phyloP scores from a whole-genome alignment of 331 rosid genomes.

The Rhamnella rubrinervis region DNA sequence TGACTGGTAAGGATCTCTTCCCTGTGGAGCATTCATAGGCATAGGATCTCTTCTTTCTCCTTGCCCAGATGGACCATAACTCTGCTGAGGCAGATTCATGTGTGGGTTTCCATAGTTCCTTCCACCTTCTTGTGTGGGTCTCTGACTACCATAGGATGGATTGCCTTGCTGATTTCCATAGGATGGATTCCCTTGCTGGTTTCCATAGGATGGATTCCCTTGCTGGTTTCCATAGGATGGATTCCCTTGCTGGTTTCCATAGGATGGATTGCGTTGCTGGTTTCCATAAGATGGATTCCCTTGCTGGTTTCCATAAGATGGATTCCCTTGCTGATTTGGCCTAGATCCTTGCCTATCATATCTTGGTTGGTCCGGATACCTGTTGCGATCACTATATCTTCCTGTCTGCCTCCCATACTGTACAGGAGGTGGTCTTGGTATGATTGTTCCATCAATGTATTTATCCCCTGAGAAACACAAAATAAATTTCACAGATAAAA shows the following conservation, averaged over 20 bases:
- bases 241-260: constrained; percentile 16
- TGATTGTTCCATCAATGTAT: constrained; percentile 74
- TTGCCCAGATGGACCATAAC: constrained; percentile 48
- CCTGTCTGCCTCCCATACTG: constrained; percentile 60
- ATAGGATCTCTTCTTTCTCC: constrained; percentile 47
- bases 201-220: constrained; percentile 41
- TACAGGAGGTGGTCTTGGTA: constrained; percentile 84
- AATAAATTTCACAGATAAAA: constrained; percentile 10
- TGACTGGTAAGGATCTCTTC: constrained; percentile 36
- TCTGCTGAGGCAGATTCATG: constrained; percentile 37
- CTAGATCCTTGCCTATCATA: constrained; percentile 38
- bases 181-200: constrained; percentile 26
- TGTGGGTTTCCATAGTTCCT: constrained; percentile 55
- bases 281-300: constrained; percentile 42
- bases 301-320: background rate
- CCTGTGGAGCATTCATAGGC: constrained; percentile 35
- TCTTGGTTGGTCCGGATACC: constrained; percentile 43
- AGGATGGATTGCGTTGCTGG: constrained; percentile 23
- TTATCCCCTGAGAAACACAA: constrained; percentile 65
- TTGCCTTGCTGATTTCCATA: constrained; percentile 17
- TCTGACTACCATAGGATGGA: too few species aligned
- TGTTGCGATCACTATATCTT: constrained; percentile 45
- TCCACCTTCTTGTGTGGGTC: constrained; percentile 47
- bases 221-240: background rate
- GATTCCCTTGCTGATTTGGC: constrained; percentile 36